A percentile compares a stretch with the other conserved stretches of the same genome.
These are phyloP conservation scores for Candida freyschussii DNA, from an alignment of 1,139 yeast genomes.

Conservation along the genomic window DNA sequence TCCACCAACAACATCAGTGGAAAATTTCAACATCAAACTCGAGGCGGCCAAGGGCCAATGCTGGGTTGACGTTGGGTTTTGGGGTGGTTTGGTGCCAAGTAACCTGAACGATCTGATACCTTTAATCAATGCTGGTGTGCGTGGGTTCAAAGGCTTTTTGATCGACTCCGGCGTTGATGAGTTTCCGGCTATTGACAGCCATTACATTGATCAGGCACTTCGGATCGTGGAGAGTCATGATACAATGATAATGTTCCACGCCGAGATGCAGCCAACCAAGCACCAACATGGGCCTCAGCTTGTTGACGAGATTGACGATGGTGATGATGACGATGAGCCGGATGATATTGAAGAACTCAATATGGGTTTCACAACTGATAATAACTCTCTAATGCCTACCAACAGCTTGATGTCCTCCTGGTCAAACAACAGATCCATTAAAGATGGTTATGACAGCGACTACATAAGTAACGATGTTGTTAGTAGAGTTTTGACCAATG, in stretches of 20 bases:
- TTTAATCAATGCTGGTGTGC: conserved; percentile 74
- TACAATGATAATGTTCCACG: conserved; percentile 86
- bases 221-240: conserved; percentile 51
- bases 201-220: conserved; percentile 64
- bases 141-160: conserved; percentile 89
- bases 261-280: conserved; percentile 64
- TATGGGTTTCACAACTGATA: conserved; percentile 8
- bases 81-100: conserved; percentile 91
- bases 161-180: conserved; percentile 93
- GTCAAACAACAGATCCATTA: conserved; percentile 4
- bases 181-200: conserved; percentile 72
- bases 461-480: conserved; percentile 8
- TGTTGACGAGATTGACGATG: conserved; percentile 3
- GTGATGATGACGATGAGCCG: conserved; percentile 12
- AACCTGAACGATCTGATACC: conserved; percentile 69
- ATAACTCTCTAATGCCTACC: conserved; percentile 3
- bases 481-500: conserved; percentile 35
- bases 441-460: conserved; percentile 8
- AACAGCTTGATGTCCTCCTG: conserved; percentile 5
- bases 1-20: conserved; percentile 87
- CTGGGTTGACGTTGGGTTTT: conserved; percentile 92
- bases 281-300: conserved; percentile 31
- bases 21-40: conserved; percentile 67
- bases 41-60: conserved; percentile 75
- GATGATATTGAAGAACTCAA: conserved; percentile 13